Evolutionary conservation across 1,284 basidiomycete genomes (phyloP).

Genomic region (Vanrija sp.): DNA sequence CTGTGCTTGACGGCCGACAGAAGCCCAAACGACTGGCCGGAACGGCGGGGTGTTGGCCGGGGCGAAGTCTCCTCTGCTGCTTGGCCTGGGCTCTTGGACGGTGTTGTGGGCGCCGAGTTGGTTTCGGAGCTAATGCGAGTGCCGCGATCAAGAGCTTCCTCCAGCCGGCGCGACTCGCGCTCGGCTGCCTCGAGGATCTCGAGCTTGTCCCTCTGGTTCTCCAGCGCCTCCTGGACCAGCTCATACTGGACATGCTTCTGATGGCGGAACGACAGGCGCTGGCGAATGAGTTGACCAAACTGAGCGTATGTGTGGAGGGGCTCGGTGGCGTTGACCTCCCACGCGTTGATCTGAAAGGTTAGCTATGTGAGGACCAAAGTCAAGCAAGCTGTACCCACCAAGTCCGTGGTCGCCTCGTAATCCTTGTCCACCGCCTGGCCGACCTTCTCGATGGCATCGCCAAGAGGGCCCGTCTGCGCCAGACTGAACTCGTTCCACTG

Average conservation of each 20-base stretch:
- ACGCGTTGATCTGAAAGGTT: constrained; percentile 68
- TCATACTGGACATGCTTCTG: constrained; percentile 98
- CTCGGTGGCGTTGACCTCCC: constrained; percentile 91
- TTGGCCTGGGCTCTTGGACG: constrained; percentile 2
- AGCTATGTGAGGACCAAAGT: background rate
- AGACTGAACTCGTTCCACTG: constrained; percentile 93
- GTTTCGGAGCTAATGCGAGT: constrained; percentile 17
- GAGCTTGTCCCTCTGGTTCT: constrained; percentile 78
- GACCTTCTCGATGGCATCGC: constrained; percentile 46
- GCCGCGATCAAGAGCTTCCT: constrained; percentile 66
- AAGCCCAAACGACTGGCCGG: constrained; percentile 66
- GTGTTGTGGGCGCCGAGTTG: background rate
- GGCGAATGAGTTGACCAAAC: constrained; percentile 91
- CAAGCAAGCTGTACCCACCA: constrained; percentile 56
- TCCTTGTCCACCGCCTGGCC: constrained; percentile 94
- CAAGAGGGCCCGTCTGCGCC: constrained; percentile 52
- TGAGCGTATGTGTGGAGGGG: constrained; percentile 94
- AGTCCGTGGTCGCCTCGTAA: constrained; percentile 82
- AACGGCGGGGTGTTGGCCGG: constrained; percentile 1
- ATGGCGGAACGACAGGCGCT: constrained; percentile 87
- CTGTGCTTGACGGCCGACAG: constrained; percentile 91
- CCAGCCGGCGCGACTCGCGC: constrained; percentile 79
- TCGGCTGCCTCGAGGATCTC: constrained; percentile 91
- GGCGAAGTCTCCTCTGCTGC: constrained; percentile 15
- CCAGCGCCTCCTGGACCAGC: constrained; percentile 87